Evolutionary conservation across 495 filamentous ascomycete genomes (phyloP).

Genomic region (Hypoxylon rickii): DNA sequence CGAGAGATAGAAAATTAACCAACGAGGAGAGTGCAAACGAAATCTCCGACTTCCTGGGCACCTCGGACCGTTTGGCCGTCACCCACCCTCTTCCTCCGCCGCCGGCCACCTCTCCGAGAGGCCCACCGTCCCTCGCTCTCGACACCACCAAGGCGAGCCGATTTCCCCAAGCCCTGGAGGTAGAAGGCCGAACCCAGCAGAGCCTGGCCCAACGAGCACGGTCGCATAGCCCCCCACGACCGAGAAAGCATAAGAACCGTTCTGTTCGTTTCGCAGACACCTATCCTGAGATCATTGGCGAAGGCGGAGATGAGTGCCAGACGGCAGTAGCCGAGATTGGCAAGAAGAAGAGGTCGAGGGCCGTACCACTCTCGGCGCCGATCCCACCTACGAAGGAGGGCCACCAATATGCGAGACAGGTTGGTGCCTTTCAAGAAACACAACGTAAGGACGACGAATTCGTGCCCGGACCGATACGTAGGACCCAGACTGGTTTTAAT

Average conservation of each 20-base stretch:
- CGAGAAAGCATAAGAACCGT: conserved; percentile 59
- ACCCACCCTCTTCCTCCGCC: conserved; percentile 42
- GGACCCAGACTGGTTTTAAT: conserved; percentile 56
- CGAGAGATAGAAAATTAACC: conserved; percentile 47
- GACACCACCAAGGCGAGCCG: conserved; percentile 51
- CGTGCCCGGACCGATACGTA: conserved; percentile 44
- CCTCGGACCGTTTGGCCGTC: conserved; percentile 47
- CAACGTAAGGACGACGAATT: conserved; percentile 38
- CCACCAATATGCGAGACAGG: conserved; percentile 26
- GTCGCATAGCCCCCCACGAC: conserved; percentile 41
- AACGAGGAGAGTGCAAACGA: conserved; percentile 44
- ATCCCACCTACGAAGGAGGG: conserved; percentile 31
- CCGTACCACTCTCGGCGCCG: conserved; percentile 34
- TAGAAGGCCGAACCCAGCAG: conserved; percentile 40
- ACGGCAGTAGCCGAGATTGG: conserved; percentile 70
- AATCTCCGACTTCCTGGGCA: conserved; percentile 52
- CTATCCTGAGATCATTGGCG: conserved; percentile 77
- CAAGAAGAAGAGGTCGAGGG: conserved; percentile 51
- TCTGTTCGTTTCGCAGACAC: conserved; percentile 70
- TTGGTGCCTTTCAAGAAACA: conserved; percentile 22
- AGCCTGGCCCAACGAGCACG: conserved; percentile 36
- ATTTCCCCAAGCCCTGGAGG: conserved; percentile 48
- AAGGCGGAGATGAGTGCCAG: conserved; percentile 83
- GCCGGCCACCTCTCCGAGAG: conserved; percentile 30
- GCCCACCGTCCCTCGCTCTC: conserved; percentile 48